phyloP scores from a whole-genome alignment of 192 early-diverging fungal species.

The Rhizophagus clarus region DNA sequence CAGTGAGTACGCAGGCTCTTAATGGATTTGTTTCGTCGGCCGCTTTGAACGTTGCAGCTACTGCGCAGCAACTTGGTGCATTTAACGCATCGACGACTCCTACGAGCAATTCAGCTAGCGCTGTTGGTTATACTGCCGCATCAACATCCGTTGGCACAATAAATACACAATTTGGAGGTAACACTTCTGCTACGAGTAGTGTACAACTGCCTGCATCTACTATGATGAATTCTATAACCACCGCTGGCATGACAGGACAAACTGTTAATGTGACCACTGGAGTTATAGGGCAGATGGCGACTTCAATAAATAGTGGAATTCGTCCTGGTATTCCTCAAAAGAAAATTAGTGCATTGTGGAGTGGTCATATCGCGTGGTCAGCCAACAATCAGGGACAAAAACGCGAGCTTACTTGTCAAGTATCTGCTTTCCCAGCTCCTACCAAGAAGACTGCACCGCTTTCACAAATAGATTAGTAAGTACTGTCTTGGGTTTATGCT shows the following conservation, averaged over 20 bases:
- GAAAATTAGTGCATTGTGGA: constrained; percentile 7
- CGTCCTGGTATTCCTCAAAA: background rate
- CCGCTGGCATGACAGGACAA: background rate
- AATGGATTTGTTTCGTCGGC: background rate
- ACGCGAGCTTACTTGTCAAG: constrained; percentile 9
- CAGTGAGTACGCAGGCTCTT: background rate
- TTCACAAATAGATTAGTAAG: constrained; percentile 6
- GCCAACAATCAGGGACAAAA: background rate
- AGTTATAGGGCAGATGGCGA: background rate
- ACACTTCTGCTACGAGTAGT: background rate
- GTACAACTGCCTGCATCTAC: background rate
- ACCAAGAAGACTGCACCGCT: background rate
- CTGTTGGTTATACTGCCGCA: background rate
- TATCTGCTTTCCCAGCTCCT: constrained; percentile 1
- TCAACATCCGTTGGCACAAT: background rate
- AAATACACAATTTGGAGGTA: background rate
- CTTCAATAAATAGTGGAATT: background rate
- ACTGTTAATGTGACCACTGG: background rate
- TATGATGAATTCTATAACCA: background rate
- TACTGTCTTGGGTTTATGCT: background rate
- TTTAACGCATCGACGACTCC: background rate
- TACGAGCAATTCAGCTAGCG: background rate
- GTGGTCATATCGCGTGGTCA: constrained; percentile 15
- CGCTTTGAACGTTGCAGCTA: too few species aligned
- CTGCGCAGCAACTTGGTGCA: background rate